Percentiles rank a stretch among this genome's conserved stretches.
Conservation (phyloP, 2,329 filamentous ascomycete species). For the Colletotrichum sansevieriae region DNA sequence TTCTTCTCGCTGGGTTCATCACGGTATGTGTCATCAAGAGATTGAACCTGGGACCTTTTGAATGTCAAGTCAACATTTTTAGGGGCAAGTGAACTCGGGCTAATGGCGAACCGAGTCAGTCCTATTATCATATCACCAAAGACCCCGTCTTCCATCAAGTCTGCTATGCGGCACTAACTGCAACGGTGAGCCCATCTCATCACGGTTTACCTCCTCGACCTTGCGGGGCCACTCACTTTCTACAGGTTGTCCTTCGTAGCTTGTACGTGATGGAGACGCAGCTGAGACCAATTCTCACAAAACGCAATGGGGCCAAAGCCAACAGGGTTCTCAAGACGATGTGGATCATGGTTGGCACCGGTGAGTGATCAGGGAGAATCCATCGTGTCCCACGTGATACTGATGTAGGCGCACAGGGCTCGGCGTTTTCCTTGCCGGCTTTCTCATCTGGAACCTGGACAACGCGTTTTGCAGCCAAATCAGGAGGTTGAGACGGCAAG, state of each 20-base stretch:
- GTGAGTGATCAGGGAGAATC: constrained; percentile 46
- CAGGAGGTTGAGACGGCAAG: constrained; percentile 72
- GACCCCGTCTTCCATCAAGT: constrained; percentile 87
- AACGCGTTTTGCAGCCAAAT: constrained; percentile 79
- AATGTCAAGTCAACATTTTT: neutral
- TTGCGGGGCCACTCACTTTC: neutral
- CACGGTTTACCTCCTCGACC: neutral
- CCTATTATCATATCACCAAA: constrained; percentile 81
- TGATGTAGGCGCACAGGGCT: constrained; percentile 62
- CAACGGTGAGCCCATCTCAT: constrained; percentile 50
- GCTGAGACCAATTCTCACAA: constrained; percentile 60
- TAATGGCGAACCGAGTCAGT: constrained; percentile 13
- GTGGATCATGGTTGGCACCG: constrained; percentile 79
- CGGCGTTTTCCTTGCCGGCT: constrained; percentile 79
- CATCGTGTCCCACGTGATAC: neutral
- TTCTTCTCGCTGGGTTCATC: constrained; percentile 74
- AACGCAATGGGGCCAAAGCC: constrained; percentile 64
- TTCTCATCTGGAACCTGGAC: constrained; percentile 83
- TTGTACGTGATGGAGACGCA: constrained; percentile 78
- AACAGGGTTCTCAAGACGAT: constrained; percentile 67
- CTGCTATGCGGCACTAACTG: constrained; percentile 80
- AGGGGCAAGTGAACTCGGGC: neutral
- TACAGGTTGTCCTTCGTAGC: constrained; percentile 73
- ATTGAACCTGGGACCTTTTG: neutral
- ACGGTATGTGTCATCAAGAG: constrained; percentile 66